Evolutionary conservation across 192 early-diverging fungal genomes (phyloP), one percentile per base, ranked within the genome.

Genomic region (Dissophora ornata): DNA sequence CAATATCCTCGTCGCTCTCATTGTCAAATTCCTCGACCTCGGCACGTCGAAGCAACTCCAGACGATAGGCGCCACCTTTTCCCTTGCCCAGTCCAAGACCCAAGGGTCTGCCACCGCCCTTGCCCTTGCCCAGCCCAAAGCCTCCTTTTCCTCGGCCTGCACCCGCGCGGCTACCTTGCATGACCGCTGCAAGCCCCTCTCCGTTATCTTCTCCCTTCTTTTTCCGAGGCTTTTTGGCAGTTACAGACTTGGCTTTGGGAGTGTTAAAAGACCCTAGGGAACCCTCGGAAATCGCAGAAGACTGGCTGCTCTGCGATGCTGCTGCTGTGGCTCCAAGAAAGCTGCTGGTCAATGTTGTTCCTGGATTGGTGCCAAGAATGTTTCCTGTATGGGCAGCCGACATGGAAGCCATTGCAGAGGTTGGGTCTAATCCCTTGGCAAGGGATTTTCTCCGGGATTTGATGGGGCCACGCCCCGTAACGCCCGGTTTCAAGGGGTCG

Each of bases 361-460:
- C 62, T 2, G 56, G 30, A 22, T 74, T 58, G n/a, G 51, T 61
- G 24, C 63, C 57, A 34, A 62, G 50, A 28, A 74, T 62, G 45
- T 45, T 54, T 8, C 64, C 38, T 10, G 42, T 15, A 11, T 77
- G 73, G 5, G 62, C 45, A 25, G 30, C 47, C 33, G 57, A 30
- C 46, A 61, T 60, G 3, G 71, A 75, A 5, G 52, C 48, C 46
- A 67, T 38, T 6, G 49, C 51, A 3, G 71, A 58, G 26, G 48
- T 56, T 24, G 71, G 57, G 24, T 77, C 73, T 22, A 77, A 24
- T 25, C 64, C 73, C 34, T 77, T 77, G 22, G 73, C 73, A 36
- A 77, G 67, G 4, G 73, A 77, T 29, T 77, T 77, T 32, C 73
- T 77, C 46, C 73, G 13, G 1, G 73, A 77, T 42, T 77, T 77